These are phyloP conservation scores for Limnanthes douglasii DNA, from an alignment of 345 rosid genomes.

Conservation along the genomic window DNA sequence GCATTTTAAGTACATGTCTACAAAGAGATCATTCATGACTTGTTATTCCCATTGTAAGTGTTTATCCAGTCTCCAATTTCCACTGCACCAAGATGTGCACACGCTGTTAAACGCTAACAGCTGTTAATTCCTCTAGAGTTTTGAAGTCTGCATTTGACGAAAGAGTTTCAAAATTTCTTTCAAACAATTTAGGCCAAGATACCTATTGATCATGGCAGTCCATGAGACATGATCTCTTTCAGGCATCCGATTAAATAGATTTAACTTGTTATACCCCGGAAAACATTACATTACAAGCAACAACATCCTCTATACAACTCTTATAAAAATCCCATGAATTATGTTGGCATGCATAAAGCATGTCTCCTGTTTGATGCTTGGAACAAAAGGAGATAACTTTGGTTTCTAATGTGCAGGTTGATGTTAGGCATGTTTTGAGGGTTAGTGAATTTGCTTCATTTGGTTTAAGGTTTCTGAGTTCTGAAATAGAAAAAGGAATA, in stretches of 20 bases:
- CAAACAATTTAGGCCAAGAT: constrained; percentile 17
- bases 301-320: constrained; percentile 18
- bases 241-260: constrained; percentile 31
- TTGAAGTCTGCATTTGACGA: constrained; percentile 37
- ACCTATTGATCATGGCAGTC: constrained; percentile 53
- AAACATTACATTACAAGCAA: constrained; percentile 49
- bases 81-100: constrained; percentile 45
- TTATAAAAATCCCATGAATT: constrained; percentile 25
- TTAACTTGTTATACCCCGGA: constrained; percentile 36
- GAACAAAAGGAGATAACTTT: too few species aligned
- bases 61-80: constrained; percentile 39
- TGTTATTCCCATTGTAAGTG: constrained; percentile 28
- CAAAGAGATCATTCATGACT: constrained; percentile 29
- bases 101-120: constrained; percentile 51
- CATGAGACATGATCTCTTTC: constrained; percentile 37
- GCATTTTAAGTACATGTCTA: constrained; percentile 62
- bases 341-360: too few species aligned
- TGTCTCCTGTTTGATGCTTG: too few species aligned
- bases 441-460: too few species aligned
- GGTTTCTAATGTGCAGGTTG: too few species aligned
- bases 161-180: constrained; percentile 36
- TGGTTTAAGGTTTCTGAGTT: too few species aligned
- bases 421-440: too few species aligned
- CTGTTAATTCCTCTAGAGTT: constrained; percentile 33
- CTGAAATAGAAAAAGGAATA: too few species aligned